Evolutionary conservation across 164 flowering plant species (phyloP).

Genomic region (Taxillus chinensis): DNA sequence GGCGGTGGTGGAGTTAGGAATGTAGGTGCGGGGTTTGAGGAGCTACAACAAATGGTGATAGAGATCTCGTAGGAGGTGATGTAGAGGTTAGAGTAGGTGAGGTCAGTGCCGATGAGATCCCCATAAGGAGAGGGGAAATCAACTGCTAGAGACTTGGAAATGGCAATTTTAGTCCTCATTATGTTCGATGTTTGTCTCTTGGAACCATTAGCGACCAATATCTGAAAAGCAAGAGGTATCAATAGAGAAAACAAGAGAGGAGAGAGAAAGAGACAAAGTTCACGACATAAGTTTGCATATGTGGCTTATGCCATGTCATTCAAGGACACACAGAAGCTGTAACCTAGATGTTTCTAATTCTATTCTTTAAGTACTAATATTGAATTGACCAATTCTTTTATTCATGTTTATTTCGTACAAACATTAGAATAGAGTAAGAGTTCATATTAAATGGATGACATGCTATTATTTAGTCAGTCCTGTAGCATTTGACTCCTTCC

Average conservation of each 20-base stretch:
- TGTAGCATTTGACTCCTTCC: too few species aligned
- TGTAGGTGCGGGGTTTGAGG: conserved; percentile 56
- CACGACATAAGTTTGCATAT: not conserved
- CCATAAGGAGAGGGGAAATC: conserved; percentile 60
- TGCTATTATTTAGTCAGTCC: too few species aligned
- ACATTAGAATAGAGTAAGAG: too few species aligned
- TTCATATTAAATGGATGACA: too few species aligned
- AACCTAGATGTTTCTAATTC: too few species aligned
- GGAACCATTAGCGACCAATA: conserved; percentile 57
- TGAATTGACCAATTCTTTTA: too few species aligned
- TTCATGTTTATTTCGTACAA: too few species aligned
- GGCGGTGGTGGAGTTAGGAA: conserved; percentile 12
- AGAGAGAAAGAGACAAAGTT: conserved; percentile 7
- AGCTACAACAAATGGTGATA: conserved; percentile 60
- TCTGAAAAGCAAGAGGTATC: conserved; percentile 62
- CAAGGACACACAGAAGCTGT: too few species aligned
- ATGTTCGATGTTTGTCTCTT: conserved; percentile 26
- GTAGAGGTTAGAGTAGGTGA: conserved; percentile 62
- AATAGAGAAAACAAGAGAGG: conserved; percentile 6
- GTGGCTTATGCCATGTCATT: too few species aligned
- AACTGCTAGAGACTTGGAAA: conserved; percentile 11
- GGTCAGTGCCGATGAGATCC: conserved; percentile 28
- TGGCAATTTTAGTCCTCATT: conserved; percentile 8
- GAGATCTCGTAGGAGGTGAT: conserved; percentile 79
- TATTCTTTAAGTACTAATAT: too few species aligned